Conservation (phyloP, 2,329 filamentous ascomycete species). For the Celoporthe dispersa region DNA sequence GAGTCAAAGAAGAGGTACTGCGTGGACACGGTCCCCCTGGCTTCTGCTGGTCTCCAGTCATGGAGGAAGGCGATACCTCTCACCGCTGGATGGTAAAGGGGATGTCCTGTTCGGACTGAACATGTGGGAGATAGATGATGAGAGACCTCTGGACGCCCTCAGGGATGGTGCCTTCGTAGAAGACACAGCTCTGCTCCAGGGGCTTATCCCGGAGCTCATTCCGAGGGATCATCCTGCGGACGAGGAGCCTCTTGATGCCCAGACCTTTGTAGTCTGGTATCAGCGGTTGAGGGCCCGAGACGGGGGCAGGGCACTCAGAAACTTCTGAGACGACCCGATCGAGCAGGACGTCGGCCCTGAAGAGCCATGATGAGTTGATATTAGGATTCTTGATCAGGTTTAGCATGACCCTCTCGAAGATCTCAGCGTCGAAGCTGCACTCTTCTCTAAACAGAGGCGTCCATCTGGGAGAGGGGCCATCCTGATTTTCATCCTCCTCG, state of each 20-base stretch:
- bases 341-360: constrained; percentile 75
- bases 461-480: constrained; percentile 49
- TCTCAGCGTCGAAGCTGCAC: constrained; percentile 66
- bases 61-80: constrained; percentile 77
- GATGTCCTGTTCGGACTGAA: constrained; percentile 61
- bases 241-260: constrained; percentile 64
- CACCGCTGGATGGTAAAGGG: constrained; percentile 88
- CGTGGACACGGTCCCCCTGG: constrained; percentile 58
- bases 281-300: constrained; percentile 34
- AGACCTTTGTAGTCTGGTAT: constrained; percentile 53
- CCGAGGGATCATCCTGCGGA: constrained; percentile 79
- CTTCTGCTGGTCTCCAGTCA: constrained; percentile 55
- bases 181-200: constrained; percentile 81
- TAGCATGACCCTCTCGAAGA: constrained; percentile 70
- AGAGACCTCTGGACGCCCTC: constrained; percentile 50
- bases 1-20: constrained; percentile 61
- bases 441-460: constrained; percentile 57
- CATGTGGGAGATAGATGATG: constrained; percentile 80
- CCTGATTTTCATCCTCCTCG: constrained; percentile 41
- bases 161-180: constrained; percentile 54
- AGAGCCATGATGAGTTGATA: constrained; percentile 76
- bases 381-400: constrained; percentile 82
- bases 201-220: constrained; percentile 77
- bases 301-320: constrained; percentile 25
- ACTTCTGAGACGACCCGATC: constrained; percentile 48